Base-by-base conservation (phyloP, 192 early-diverging fungal genomes). In the Cladochytrium replicatum region DNA sequence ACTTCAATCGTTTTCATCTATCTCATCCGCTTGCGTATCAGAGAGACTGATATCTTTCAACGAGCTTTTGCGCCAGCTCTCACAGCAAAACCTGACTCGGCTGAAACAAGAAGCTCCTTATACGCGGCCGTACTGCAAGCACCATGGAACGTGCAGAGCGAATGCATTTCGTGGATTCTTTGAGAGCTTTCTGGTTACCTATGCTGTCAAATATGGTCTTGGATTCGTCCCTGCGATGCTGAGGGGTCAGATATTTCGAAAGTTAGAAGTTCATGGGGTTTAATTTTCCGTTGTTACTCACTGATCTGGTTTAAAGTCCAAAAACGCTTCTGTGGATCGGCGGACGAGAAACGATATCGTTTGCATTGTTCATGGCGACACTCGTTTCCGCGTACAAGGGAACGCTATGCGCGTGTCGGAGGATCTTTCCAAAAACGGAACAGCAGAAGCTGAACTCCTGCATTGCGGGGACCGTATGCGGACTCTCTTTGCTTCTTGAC, bases 311-410 rank as follows among this genome's bases (percentile, higher is more conserved):
- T n/a, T n/a, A n/a, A n/a, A 66, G 64, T 25, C 60, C 60, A 7
- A 15, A 27, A 7, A 39, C 46, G 11, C 29, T 68, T n/a, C 21
- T 52, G 15, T 59, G 60, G 49, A 52, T 68, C 37, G 66, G 66
- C 5, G 66, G 66, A 0, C 26, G 47, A 30, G 66, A 68, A 32
- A 68, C 66, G 6, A 59, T 47, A 4, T 49, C 56, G 2, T 68
- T 68, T 51, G 55, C 66, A 2, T 43, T 60, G 6, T 68, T 68
- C 46, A 49, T 68, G 40, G 58, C 60, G 9, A 29, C 40, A 0
- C 63, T 64, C 46, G 63, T 64, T 27, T 55, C 53, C 1, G 8
- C 29, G 13, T 68, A 68, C 45, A 68, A 68, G 31, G 66, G 41
- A 13, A 13, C 42, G 6, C 46, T 64, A 5, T 68, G 60, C 40